These are phyloP conservation scores for Erythrophleum ivorense DNA, from an alignment of 331 rosid species.

Conservation along the genomic window DNA sequence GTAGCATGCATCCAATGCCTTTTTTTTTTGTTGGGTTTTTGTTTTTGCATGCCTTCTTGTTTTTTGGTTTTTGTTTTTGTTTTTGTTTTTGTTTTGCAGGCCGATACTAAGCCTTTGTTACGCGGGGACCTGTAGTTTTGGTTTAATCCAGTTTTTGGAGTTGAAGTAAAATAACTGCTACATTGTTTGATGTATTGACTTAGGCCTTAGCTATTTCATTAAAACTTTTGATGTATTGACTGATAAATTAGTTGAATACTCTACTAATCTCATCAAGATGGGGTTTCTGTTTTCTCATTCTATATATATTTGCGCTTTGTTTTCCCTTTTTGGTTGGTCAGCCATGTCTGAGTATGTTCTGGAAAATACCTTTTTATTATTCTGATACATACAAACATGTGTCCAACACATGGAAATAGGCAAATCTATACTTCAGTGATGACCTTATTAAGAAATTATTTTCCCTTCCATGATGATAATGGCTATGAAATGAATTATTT, in stretches of 20 bases:
- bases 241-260: neutral
- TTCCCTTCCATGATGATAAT: neutral
- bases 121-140: neutral
- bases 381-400: neutral
- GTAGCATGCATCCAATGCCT: too few relatives aligned
- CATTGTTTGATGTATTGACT: too few relatives aligned
- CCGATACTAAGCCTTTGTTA: neutral
- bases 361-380: neutral
- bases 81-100: neutral
- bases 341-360: neutral
- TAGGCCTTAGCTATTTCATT: too few relatives aligned
- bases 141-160: neutral
- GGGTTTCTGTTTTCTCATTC: neutral
- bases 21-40: too few relatives aligned
- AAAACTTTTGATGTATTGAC: too few relatives aligned
- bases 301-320: too few relatives aligned
- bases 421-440: neutral
- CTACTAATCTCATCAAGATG: neutral
- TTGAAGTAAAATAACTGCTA: neutral
- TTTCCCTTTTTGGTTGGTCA: neutral
- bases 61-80: neutral
- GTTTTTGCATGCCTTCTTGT: too few relatives aligned
- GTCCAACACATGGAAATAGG: neutral
- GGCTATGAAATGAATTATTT: neutral
- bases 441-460: neutral